Evolutionary conservation across 139 green algal genomes (phyloP).

Genomic region (Chlorella sp.): DNA sequence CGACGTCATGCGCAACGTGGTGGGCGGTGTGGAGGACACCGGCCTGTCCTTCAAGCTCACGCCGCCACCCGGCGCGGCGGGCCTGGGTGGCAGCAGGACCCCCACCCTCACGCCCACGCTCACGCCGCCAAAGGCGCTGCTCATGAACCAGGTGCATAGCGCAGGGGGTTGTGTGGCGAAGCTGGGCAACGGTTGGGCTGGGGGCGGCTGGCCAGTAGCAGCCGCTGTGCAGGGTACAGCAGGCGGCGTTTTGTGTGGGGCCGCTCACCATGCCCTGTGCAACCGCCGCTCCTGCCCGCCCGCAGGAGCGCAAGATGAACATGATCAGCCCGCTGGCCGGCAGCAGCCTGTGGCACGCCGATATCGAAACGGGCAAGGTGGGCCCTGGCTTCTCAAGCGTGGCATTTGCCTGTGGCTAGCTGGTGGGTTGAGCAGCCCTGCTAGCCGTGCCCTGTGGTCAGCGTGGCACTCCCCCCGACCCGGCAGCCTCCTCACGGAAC

Average conservation of each 20-base stretch:
- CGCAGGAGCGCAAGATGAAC: conserved; percentile 87
- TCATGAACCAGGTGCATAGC: conserved; percentile 52
- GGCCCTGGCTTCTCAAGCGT: too few species aligned
- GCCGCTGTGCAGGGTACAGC: too few species aligned
- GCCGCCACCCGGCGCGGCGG: conserved; percentile 4
- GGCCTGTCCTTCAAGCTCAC: conserved; percentile 50
- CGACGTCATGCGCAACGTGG: conserved; percentile 89
- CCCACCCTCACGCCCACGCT: conserved; percentile 36
- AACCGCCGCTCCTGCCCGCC: background rate
- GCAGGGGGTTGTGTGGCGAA: too few species aligned
- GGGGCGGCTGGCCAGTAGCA: too few species aligned
- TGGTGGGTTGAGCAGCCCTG: too few species aligned
- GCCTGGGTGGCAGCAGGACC: conserved; percentile 4
- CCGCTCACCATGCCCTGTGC: too few species aligned
- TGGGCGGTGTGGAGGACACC: conserved; percentile 69
- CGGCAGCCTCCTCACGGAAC: too few species aligned
- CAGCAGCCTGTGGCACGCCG: conserved; percentile 69
- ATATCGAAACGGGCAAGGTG: conserved; percentile 64
- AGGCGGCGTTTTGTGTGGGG: too few species aligned
- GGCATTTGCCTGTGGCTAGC: too few species aligned
- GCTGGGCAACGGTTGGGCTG: too few species aligned
- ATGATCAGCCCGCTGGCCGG: conserved; percentile 75
- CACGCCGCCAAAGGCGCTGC: conserved; percentile 66
- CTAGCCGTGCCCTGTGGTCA: too few species aligned
- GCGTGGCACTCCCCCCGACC: too few species aligned